Evolutionary conservation across 176 grass and related monocot species (phyloP), one percentile per base, ranked within the genome.

Genomic region (Oropetium thomaeum): DNA sequence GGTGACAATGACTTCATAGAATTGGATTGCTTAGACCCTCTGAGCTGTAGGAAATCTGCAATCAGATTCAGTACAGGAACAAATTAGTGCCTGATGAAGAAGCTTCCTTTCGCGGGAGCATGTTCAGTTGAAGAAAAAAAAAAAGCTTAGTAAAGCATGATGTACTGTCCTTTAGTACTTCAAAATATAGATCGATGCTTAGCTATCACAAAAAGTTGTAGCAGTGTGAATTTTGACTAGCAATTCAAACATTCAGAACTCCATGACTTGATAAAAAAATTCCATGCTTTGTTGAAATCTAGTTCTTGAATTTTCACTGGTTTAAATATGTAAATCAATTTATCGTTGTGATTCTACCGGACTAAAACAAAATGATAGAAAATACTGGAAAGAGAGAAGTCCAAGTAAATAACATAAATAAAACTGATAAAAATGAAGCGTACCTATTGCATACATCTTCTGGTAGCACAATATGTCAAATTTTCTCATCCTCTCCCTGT

Each of bases 391-490:
- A 44, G 51, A 73, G 23, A 62, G 33, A 31, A 49, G 0, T 58
- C 1, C 32, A 25, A 26, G 31, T 48, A 40, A 48, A 41, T 1
- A 23, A 23, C 7, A 8, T 52, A 22, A 20, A 8, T 52, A 22
- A 20, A 22, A 23, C 20, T 52, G 49, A 10, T 59, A 23, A 37
- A 17, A 65, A 58, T 57, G 22, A 55, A 48, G 44, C 87, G 63
- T 88, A 99, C 96, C 96, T 82, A 95, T 83, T 76, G 96, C 89
- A 79, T 99, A 90, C 87, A 95, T 90, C 79, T 99, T 99, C 74
- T 99, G 96, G 34, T 90, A 90, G 38, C 87, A 95, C 57, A 92
- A 44, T 58, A 99, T 99, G 62, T 99, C 96, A 51, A 99, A 81
- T 77, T 99, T 99, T 73, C 92, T 89, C 92, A 99, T 95, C 80